These are phyloP conservation scores for Anisogramma anomala DNA, from an alignment of 2,329 filamentous ascomycete genomes.

Conservation along the genomic window DNA sequence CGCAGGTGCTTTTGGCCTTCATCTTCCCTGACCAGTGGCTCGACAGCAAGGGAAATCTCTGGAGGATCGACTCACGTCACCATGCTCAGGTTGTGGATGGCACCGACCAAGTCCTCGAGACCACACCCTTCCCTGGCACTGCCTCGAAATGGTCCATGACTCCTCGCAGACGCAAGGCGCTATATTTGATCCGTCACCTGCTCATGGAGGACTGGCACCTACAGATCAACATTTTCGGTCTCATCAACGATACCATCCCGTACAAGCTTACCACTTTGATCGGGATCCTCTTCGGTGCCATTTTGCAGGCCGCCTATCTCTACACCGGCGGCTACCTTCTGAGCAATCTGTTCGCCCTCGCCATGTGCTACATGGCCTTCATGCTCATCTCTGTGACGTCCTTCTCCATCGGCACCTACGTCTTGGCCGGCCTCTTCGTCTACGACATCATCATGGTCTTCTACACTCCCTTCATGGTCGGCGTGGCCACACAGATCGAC, in stretches of 20 bases:
- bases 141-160: constrained; percentile 15
- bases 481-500: constrained; percentile 78
- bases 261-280: constrained; percentile 47
- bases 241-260: constrained; percentile 34
- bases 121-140: constrained; percentile 14
- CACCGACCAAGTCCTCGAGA: constrained; percentile 19
- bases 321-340: constrained; percentile 48
- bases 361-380: constrained; percentile 73
- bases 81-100: constrained; percentile 25
- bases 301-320: constrained; percentile 52
- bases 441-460: constrained; percentile 95
- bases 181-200: constrained; percentile 43
- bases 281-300: constrained; percentile 42
- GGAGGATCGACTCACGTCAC: constrained; percentile 31
- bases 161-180: constrained; percentile 16
- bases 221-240: constrained; percentile 39
- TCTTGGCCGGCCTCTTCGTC: constrained; percentile 72
- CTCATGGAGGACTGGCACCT: constrained; percentile 41
- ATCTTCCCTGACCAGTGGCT: constrained; percentile 65
- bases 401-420: constrained; percentile 67
- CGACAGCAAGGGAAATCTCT: constrained; percentile 30
- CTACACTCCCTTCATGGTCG: constrained; percentile 77
- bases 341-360: constrained; percentile 78
- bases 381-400: constrained; percentile 81
- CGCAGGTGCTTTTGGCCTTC: constrained; percentile 54